Percentiles rank a stretch among this genome's conserved stretches.
phyloP scores from a whole-genome alignment of 2,329 filamentous ascomycete genomes.

The Verticillium tricorpus region DNA sequence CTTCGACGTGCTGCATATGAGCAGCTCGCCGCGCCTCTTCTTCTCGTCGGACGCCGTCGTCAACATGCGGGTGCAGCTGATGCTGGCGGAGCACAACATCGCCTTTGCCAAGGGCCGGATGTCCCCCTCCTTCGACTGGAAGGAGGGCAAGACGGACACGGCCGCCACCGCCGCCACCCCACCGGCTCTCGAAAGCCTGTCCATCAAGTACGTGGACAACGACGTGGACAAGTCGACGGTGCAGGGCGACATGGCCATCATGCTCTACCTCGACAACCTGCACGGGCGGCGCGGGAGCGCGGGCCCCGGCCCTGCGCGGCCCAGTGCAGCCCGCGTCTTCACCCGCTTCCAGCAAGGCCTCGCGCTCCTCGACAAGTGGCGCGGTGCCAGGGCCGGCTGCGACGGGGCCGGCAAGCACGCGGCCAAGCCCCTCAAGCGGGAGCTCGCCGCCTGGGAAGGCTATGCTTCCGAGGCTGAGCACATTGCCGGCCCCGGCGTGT shows the following conservation, averaged over 20 bases:
- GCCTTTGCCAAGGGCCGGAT: conserved; percentile 42
- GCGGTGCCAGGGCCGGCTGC: background rate
- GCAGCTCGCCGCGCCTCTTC: conserved; percentile 45
- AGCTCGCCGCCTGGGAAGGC: conserved; percentile 36
- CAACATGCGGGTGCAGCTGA: conserved; percentile 45
- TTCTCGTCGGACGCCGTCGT: conserved; percentile 39
- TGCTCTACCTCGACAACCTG: conserved; percentile 57
- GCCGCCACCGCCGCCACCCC: conserved; percentile 9
- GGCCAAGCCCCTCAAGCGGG: conserved; percentile 20
- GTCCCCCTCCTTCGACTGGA: conserved; percentile 21
- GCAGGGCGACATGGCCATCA: conserved; percentile 46
- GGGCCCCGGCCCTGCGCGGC: conserved; percentile 15
- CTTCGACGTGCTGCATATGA: conserved; percentile 76
- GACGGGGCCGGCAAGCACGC: conserved; percentile 7
- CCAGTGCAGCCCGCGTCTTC: conserved; percentile 30
- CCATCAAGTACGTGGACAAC: conserved; percentile 51
- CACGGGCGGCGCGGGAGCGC: conserved; percentile 31
- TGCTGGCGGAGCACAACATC: conserved; percentile 44
- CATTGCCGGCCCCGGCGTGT: conserved; percentile 36
- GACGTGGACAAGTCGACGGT: conserved; percentile 42
- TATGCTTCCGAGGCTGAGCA: conserved; percentile 33
- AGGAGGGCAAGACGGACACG: conserved; percentile 10
- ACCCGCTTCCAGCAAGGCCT: conserved; percentile 38
- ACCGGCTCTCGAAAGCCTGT: conserved; percentile 15
- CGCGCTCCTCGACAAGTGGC: conserved; percentile 31